phyloP scores from a whole-genome alignment of 2,329 filamentous ascomycete species.

The Ophiostoma sp. region DNA sequence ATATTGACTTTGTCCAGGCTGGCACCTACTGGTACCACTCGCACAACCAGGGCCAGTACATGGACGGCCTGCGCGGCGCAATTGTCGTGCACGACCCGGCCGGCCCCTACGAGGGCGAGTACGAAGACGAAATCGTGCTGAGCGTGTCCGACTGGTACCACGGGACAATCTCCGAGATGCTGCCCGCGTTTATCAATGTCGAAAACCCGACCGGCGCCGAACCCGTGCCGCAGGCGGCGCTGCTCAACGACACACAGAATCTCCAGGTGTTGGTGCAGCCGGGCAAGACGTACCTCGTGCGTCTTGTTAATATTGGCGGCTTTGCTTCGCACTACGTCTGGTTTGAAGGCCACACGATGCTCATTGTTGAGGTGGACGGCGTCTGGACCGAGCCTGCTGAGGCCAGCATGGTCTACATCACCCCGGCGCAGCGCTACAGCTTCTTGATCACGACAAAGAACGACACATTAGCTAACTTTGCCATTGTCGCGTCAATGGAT shows the following conservation, averaged over 20 bases:
- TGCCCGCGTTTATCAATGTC: constrained; percentile 47
- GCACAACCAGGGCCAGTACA: constrained; percentile 61
- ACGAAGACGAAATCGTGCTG: constrained; percentile 60
- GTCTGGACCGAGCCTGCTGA: constrained; percentile 58
- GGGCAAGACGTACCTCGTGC: constrained; percentile 65
- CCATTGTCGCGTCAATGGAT: constrained; percentile 66
- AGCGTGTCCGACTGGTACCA: constrained; percentile 70
- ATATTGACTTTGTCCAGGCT: constrained; percentile 45
- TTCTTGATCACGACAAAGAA: constrained; percentile 61
- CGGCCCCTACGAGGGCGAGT: constrained; percentile 50
- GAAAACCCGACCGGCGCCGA: constrained; percentile 54
- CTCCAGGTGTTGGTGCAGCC: constrained; percentile 55
- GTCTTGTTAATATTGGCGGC: constrained; percentile 66
- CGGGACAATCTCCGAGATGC: constrained; percentile 44
- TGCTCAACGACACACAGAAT: constrained; percentile 67
- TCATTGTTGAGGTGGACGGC: constrained; percentile 67
- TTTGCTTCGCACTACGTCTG: constrained; percentile 62
- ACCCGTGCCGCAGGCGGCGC: constrained; percentile 60
- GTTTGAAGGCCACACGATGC: constrained; percentile 62
- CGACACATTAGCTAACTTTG: constrained; percentile 60
- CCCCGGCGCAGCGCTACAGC: constrained; percentile 61
- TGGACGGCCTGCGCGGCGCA: constrained; percentile 59
- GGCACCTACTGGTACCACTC: constrained; percentile 81
- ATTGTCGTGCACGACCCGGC: constrained; percentile 59
- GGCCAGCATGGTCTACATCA: constrained; percentile 59